Base-by-base conservation (phyloP, 306 rosid genomes). In the Medicago truncatula region DNA sequence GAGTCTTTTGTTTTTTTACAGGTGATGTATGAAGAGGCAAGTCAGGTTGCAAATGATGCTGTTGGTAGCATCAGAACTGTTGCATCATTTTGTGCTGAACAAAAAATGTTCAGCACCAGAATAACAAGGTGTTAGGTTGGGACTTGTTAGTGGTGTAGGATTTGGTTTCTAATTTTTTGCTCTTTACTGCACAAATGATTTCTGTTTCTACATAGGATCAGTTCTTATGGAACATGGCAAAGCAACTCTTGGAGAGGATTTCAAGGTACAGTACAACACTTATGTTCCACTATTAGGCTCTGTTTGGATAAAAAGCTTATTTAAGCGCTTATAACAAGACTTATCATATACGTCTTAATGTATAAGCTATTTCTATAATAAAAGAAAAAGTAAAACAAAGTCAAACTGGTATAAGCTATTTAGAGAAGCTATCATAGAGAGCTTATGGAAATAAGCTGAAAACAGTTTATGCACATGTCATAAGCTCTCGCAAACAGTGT, bases 41-140 rank as follows among this genome's bases (percentile, higher is more conserved):
- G 98, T 74, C 94, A 93, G 53, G 91, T 93, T 36, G 97, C 97
- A 71, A 93, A 85, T 68, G 98, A 93, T 56, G 98, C 98, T 1
- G 93, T 93, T 7, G 81, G 96, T 47, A 82, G 98, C 86, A 91
- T 93, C 8, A 80, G 98, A 87, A 91, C 97, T 2, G 89, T 93
- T 28, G 98, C 96, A 56, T 91, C 97, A 69, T 93, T 91, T 78
- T 89, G 97, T 76, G 86, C 98, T 8, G 98, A 93, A 64, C 53
- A 75, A 40, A 93, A 93, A 91, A 75, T 91, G 94, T 36, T 72
- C 80, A 21, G 88, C 52, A 16, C 96, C 98, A 3, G 75, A 69
- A 79, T 78, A 86, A 65, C 83, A 82, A 23, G 97, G 97, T 74
- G 82, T 93, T 58, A 75, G 90, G 17, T 64, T 80, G 76, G 98